Base-by-base conservation (phyloP, 2,329 filamentous ascomycete species). In the Penicillium griseofulvum region DNA sequence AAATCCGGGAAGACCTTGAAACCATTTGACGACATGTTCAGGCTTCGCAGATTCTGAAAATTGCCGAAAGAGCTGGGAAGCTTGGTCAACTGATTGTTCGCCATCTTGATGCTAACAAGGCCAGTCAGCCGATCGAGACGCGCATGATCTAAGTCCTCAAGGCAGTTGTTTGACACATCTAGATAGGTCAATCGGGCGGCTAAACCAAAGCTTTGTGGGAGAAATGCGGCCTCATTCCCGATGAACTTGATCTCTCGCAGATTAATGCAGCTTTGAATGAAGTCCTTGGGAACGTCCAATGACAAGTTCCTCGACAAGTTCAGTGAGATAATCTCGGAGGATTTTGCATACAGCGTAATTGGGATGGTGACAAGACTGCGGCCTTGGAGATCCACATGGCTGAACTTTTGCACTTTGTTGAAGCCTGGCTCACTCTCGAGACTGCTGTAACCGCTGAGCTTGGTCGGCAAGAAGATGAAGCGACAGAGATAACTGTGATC, bases 401-500 rank as follows among this genome's bases (percentile, higher is more conserved):
- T 97, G 75, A 94, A 91, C 69, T 96, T 97, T 65, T 92, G 88
- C 71, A 89, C 85, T 68, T 91, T 91, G 68, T 84, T 86, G 60
- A 95, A 85, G 26, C 88, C 89, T 47, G 91, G 83, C 66, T 97
- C 93, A 60, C 81, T 81, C 62, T 92, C 88, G 24, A 89, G 80
- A 57, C 82, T 85, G 41, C 87, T 81, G 59, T 87, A 85, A 46
- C 92, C 91, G 70, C 87, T 92, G 71, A 96, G 88, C 67, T 93
- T 90, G 19, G 89, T 88, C 16, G 93, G 92, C 55, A 97, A 80
- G 74, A 99, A 99, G 56, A 94, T 91, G 76, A 99, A 97, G 6
- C 94, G 89, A 70, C 92, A 96, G 12, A 99, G 82, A 66, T 97
- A 99, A 70, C 92, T 95, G 73, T 97, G 96, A 77, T 99, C 94